Conservation (phyloP, 768 basidiomycete species). For the Mycena capillaripes region DNA sequence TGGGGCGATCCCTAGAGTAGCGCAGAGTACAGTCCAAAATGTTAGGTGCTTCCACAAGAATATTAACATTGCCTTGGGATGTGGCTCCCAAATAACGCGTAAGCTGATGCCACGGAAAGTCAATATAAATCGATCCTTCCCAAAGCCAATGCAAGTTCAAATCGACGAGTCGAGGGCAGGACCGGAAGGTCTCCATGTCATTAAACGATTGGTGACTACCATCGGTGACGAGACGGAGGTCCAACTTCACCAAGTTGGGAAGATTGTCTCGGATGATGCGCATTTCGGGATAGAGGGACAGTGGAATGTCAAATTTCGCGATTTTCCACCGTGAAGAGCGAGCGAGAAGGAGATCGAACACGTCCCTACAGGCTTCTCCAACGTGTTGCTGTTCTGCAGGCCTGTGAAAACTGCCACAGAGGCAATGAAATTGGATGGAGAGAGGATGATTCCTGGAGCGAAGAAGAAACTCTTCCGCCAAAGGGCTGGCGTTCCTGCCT, state of each 20-base stretch:
- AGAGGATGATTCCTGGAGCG: neutral
- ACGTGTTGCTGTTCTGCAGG: neutral
- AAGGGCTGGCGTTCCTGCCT: neutral
- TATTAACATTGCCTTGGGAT: neutral
- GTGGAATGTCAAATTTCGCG: neutral
- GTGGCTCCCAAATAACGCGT: neutral
- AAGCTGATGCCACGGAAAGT: slow-evolving; percentile 13
- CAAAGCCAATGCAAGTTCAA: neutral
- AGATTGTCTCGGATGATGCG: neutral
- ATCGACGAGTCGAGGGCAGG: slow-evolving; percentile 2
- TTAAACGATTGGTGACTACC: neutral
- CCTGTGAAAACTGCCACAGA: too few species aligned
- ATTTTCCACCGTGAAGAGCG: neutral
- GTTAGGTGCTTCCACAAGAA: neutral
- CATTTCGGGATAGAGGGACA: neutral
- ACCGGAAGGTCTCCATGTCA: neutral
- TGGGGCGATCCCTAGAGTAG: neutral
- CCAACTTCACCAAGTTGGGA: neutral
- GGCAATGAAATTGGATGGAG: neutral
- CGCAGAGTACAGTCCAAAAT: neutral
- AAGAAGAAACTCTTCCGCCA: neutral
- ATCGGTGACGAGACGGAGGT: neutral
- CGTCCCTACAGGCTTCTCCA: neutral
- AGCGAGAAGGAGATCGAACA: neutral
- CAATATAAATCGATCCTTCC: neutral